Evolutionary conservation across 1,284 basidiomycete genomes (phyloP).

Genomic region (Coriolopsis trogii): DNA sequence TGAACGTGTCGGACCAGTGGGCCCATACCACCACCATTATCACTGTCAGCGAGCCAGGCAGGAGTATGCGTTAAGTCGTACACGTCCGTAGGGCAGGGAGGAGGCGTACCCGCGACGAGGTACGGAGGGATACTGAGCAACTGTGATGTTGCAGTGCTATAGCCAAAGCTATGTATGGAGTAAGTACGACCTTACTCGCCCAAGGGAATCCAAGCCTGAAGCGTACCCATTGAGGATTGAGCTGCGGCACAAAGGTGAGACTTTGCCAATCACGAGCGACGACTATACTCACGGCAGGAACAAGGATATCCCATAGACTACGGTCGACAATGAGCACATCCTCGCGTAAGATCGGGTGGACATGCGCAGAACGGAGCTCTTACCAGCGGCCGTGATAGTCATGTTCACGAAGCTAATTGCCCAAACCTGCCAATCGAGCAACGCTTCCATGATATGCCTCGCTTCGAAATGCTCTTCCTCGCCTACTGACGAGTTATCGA

Average conservation of each 20-base stretch:
- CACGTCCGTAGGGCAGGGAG: not conserved
- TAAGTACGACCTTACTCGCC: not conserved
- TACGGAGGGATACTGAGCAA: slow-evolving; percentile 75
- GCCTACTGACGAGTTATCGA: slow-evolving; percentile 65
- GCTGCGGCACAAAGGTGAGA: slow-evolving; percentile 35
- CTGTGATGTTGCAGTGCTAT: slow-evolving; percentile 56
- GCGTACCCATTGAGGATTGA: slow-evolving; percentile 57
- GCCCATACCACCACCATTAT: slow-evolving; percentile 53
- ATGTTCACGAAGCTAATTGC: slow-evolving; percentile 62
- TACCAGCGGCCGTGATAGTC: slow-evolving; percentile 60
- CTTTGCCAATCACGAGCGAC: not conserved
- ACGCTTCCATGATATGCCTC: slow-evolving; percentile 55
- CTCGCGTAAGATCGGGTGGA: not conserved
- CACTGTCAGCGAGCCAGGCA: slow-evolving; percentile 45
- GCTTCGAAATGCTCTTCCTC: slow-evolving; percentile 64
- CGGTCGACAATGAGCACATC: not conserved
- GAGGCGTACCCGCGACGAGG: slow-evolving; percentile 54
- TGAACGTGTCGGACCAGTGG: slow-evolving; percentile 56
- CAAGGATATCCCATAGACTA: slow-evolving; percentile 26
- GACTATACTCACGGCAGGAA: slow-evolving; percentile 25
- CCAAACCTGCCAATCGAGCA: slow-evolving; percentile 71
- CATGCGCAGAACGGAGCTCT: not conserved
- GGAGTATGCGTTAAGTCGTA: not conserved
- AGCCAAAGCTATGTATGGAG: slow-evolving; percentile 49
- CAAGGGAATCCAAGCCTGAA: too few relatives aligned